Evolutionary conservation across 495 filamentous ascomycete genomes (phyloP), one percentile per base, ranked within the genome.

Genomic region (Daldinia concentrica): DNA sequence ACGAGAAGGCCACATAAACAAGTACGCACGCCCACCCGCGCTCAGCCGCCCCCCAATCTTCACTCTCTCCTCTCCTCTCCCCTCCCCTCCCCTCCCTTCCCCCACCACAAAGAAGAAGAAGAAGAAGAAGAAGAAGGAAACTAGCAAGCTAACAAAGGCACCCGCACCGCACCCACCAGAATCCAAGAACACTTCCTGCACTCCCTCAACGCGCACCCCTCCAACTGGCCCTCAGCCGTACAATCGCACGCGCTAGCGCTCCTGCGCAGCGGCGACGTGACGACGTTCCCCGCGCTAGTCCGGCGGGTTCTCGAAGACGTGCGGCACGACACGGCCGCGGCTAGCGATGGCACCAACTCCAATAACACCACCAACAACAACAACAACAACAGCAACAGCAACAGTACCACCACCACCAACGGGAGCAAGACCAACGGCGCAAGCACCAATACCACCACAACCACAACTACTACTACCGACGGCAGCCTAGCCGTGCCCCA

Each of bases 161-260:
- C n/a, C 52, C 7, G n/a, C 34, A 36, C 32, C 30, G 6, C 27
- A 6, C 24, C 41, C 45, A n/a, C 12, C 68, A 88, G 86, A 72
- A 88, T 88, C 66, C 85, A 88, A 78, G 84, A 87, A n/a, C 75
- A 79, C 56, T 81, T 88, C 72, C 79, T 86, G 6, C 84, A 87
- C 77, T 74, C 82, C 17, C 85, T 87, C 57, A 76, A 87, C 74
- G 69, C 85, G 6, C 77, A 84, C 75, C 70, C 74, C 17, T 76
- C 82, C 68, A 87, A 88, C 79, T 88, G 86, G 86, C 85, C 85
- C 2, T 84, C 83, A n/a, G 50, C 77, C 39, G 76, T 88, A 60
- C 83, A 86, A 60, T 70, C 73, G 45, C 82, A 86, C 79, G 86
- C 85, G 36, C 78, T 87, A 19, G 29, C 80, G 22, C 81, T 88